Percentiles rank a stretch among this genome's conserved stretches.
Conservation (phyloP, 257 asterid genomes). For the Voacanga thouarsii region DNA sequence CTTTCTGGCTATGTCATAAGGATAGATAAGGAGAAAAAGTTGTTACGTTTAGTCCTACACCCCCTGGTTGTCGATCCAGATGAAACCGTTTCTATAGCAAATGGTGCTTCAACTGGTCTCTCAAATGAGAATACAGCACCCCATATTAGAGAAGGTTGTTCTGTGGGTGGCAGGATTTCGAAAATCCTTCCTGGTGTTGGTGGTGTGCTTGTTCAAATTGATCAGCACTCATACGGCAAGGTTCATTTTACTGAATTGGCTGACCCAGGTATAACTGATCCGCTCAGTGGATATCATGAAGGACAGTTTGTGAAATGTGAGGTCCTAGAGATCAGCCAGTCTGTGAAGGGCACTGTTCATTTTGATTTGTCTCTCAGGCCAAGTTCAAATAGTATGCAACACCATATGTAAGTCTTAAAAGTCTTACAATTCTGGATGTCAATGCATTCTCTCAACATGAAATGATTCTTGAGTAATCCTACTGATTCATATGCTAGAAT, state of each 20-base stretch:
- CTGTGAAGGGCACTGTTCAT: slow-evolving; percentile 52
- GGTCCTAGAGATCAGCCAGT: slow-evolving; percentile 54
- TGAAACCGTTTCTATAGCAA: slow-evolving; percentile 14
- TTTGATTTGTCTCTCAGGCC: slow-evolving; percentile 75
- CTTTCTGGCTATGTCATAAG: slow-evolving; percentile 54
- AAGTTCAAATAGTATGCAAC: slow-evolving; percentile 30
- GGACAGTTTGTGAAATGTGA: slow-evolving; percentile 85
- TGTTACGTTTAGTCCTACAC: slow-evolving; percentile 58
- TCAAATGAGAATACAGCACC: slow-evolving; percentile 20
- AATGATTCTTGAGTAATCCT: not conserved
- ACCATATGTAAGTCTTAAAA: slow-evolving; percentile 42
- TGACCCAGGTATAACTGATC: slow-evolving; percentile 59
- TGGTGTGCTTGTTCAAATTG: slow-evolving; percentile 77
- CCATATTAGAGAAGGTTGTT: slow-evolving; percentile 58
- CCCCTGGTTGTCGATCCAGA: slow-evolving; percentile 30
- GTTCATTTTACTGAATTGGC: slow-evolving; percentile 89
- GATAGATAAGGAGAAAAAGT: slow-evolving; percentile 66
- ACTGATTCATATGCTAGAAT: not conserved
- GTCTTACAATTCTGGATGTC: slow-evolving; percentile 25
- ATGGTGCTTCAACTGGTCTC: slow-evolving; percentile 27
- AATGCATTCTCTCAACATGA: not conserved
- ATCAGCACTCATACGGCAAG: slow-evolving; percentile 65
- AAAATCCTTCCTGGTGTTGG: slow-evolving; percentile 85
- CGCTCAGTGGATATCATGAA: slow-evolving; percentile 67
- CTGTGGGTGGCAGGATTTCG: slow-evolving; percentile 84